Base-by-base conservation (phyloP, 805 yeast genomes). In the Suhomyces kilbournensis region DNA sequence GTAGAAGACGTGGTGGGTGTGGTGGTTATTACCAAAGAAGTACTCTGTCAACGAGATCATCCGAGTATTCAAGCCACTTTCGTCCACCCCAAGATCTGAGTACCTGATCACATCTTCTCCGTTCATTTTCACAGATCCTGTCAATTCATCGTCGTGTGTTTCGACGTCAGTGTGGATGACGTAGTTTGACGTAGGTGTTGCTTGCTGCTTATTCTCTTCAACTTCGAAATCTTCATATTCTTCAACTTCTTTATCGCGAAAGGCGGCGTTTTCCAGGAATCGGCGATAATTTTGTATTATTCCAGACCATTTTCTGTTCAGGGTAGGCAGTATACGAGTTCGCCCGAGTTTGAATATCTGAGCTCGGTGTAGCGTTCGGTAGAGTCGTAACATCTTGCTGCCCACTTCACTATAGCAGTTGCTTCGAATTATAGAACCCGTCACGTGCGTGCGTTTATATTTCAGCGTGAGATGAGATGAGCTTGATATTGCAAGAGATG, bases 21-120 rank as follows among this genome's bases (percentile, higher is more conserved):
- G 76, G 55, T 74, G 75, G 4, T 63, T 60, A 51, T 74, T 75
- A 5, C 77, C 78, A 49, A 60, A 58, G 53, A 75, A 73, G 58
- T 75, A 75, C 53, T 74, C 77, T 17, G 68, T 64, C 30, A 75
- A 48, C 22, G 72, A 59, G 39, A 69, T 56, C 17, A 52, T 30
- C 5, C 53, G 46, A 7, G 54, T 49, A 12, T 48, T 52, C 47
- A 57, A 55, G 23, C 68, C 66, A 9, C 32, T 28, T 5, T 49
- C 54, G 34, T 66, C 68, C 3, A 34, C 32, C 3, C 68, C 70
- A 19, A 60, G 43, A 22, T 60, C 59, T 9, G 54, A 51, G 52
- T 52, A 65, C n/a, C 39, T 47, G 44, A 47, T 47, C 17, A 23
- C 19, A 7, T 45, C 47, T 26, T 44, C 47, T 15, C 28, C 47